Base-by-base conservation (phyloP, 2,329 filamentous ascomycete species). In the Pseudogymnoascus sp. region DNA sequence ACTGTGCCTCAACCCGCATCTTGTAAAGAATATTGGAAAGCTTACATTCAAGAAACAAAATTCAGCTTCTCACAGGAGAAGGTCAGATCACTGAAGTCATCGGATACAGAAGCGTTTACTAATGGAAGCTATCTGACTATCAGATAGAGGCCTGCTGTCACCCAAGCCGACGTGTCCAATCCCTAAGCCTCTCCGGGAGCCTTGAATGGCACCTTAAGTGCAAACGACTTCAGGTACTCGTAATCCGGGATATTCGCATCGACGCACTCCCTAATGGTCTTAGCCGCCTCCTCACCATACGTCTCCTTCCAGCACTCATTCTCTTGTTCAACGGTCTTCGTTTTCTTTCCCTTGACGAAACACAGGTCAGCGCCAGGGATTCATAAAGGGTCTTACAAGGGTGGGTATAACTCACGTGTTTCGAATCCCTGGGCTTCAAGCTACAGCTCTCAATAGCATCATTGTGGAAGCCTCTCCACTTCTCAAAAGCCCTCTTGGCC, bases 381-480 rank as follows among this genome's bases (percentile, higher is more conserved):
- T n/a, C 45, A 33, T 35, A 23, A 26, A 2, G 43, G 39, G 4
- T 64, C 35, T 61, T 62, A 26, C 1, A 37, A 4, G 29, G 41
- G 3, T 43, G 37, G 35, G 59, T 31, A 38, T 26, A 61, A 75
- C 81, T 74, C 75, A 86, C 84, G 73, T 83, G 80, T 26, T 85
- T 82, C 67, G 87, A 81, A 52, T 80, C 79, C 71, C 90, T 81
- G 1, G 90, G 84, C 72, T 87, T 88, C 70, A 99, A 78, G 65
- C 86, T 86, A 38, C 82, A 88, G 72, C 90, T 96, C 68, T 89
- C 81, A 69, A 97, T 90, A 12, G 92, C 94, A 78, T 97, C 94
- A 68, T 97, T 90, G 74, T 97, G 94, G 78, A 96, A 97, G 10
- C 94, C 94, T 68, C 87, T 89, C 94, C 94, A 97, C 79, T 99